Base-by-base conservation (phyloP, 768 basidiomycete species). In the Termitomyces sp. region DNA sequence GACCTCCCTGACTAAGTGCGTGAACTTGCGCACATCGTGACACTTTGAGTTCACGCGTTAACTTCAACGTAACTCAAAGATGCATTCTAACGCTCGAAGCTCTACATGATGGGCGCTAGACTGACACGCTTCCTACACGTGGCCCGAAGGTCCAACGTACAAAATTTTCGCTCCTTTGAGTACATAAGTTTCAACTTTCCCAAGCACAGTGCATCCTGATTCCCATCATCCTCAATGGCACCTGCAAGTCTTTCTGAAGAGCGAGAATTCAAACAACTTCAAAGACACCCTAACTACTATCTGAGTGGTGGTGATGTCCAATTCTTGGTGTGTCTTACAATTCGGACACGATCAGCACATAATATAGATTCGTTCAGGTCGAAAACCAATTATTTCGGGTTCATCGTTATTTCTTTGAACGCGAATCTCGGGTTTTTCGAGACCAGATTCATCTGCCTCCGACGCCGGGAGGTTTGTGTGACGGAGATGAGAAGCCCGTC, bases 331-430 rank as follows among this genome's bases (percentile, higher is more conserved):
- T 53, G 79, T 64, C 19, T 32, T 27, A 35, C 1, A 6, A 39
- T 56, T 3, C 48, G 19, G 3, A 23, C 56, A 28, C 14, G 11
- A 37, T 35, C 27, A 39, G 9, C 5, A 41, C 34, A 41, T 35
- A 42, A 54, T 32, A 35, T 40, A 21, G 12, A 28, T 30, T 44
- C 35, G 25, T 41, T 21, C 52, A 88, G 86, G 81, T 82, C 16
- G 82, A 84, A 47, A 76, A 83, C 54, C 67, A 73, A 4, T 69
- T 80, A 0, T 88, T 84, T 59, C 71, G 79, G 0, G 74, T 89
- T 0, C 85, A 87, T 56, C 74, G 79, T 0, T 82, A 79, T 43
- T 86, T 87, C 48, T 85, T 89, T 39, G 74, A 76, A n/a, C 72
- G 86, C 0, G 85, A 89, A 51, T 86, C 85, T 0, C 49, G 67